These are phyloP conservation scores for Neoascochyta sp. DNA, from an alignment of 2,329 filamentous ascomycete species.

Conservation along the genomic window DNA sequence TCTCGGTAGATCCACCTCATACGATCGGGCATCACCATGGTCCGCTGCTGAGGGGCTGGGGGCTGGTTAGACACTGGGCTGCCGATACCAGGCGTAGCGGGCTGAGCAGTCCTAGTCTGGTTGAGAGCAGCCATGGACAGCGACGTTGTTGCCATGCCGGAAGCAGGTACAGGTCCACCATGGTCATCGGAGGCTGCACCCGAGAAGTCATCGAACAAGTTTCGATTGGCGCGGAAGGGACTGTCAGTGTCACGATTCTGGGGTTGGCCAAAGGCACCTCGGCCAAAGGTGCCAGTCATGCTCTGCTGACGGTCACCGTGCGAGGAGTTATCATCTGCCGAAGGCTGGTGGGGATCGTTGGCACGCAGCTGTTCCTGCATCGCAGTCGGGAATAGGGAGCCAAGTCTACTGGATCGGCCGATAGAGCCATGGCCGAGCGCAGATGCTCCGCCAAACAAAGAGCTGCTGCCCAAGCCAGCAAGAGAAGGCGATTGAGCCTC, in stretches of 20 bases:
- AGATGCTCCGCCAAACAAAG: conserved; percentile 58
- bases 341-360: conserved; percentile 42
- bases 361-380: conserved; percentile 89
- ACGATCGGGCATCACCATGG: conserved; percentile 98
- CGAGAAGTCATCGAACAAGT: conserved; percentile 40
- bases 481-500: conserved; percentile 75
- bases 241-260: conserved; percentile 41
- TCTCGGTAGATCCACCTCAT: conserved; percentile 99
- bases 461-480: conserved; percentile 59
- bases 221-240: conserved; percentile 38
- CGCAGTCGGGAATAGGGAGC: conserved; percentile 78
- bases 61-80: conserved; percentile 63
- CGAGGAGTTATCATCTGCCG: conserved; percentile 56
- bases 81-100: conserved; percentile 36
- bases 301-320: conserved; percentile 37
- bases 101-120: conserved; percentile 32
- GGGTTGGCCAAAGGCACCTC: conserved; percentile 51
- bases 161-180: conserved; percentile 21
- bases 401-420: conserved; percentile 75
- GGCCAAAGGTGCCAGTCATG: conserved; percentile 65
- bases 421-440: conserved; percentile 59
- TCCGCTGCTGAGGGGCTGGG: conserved; percentile 66
- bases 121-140: conserved; percentile 33
- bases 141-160: conserved; percentile 26
- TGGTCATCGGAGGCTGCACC: conserved; percentile 28